Evolutionary conservation across 73 alveolate genomes (phyloP).

Genomic region (Tetrahymena borealis): DNA sequence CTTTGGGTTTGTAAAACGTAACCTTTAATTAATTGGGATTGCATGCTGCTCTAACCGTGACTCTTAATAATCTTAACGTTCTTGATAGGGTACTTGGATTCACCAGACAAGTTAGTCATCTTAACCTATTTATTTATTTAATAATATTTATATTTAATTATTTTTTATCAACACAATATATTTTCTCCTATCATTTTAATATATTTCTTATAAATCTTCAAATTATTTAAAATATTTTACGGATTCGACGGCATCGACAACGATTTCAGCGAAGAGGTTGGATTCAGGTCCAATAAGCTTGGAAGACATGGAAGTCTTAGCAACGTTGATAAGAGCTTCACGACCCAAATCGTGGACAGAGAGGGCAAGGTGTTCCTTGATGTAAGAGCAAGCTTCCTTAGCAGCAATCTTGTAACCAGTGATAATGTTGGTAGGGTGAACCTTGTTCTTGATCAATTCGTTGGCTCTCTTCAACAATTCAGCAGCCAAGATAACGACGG

Average conservation of each 20-base stretch:
- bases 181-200: too few relatives aligned
- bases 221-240: too few relatives aligned
- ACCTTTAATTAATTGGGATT: conserved; percentile 42
- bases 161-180: too few relatives aligned
- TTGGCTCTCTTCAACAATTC: conserved; percentile 97
- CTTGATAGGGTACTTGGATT: conserved; percentile 81
- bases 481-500: conserved; percentile 97
- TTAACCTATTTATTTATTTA: background rate
- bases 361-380: conserved; percentile 68
- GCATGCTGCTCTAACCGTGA: conserved; percentile 33
- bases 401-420: conserved; percentile 93
- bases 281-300: conserved; percentile 87
- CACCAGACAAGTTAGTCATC: conserved; percentile 47
- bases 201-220: too few relatives aligned
- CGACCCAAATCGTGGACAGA: conserved; percentile 68
- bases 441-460: conserved; percentile 93
- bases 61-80: conserved; percentile 70
- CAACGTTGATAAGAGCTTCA: conserved; percentile 84
- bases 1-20: conserved; percentile 39
- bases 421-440: conserved; percentile 97
- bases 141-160: background rate
- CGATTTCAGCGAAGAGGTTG: conserved; percentile 78
- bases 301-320: conserved; percentile 86
- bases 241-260: conserved; percentile 87
- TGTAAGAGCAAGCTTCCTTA: conserved; percentile 72